Evolutionary conservation across 2,329 filamentous ascomycete genomes (phyloP), one percentile per base, ranked within the genome.

Genomic region (Penicillium sp.): DNA sequence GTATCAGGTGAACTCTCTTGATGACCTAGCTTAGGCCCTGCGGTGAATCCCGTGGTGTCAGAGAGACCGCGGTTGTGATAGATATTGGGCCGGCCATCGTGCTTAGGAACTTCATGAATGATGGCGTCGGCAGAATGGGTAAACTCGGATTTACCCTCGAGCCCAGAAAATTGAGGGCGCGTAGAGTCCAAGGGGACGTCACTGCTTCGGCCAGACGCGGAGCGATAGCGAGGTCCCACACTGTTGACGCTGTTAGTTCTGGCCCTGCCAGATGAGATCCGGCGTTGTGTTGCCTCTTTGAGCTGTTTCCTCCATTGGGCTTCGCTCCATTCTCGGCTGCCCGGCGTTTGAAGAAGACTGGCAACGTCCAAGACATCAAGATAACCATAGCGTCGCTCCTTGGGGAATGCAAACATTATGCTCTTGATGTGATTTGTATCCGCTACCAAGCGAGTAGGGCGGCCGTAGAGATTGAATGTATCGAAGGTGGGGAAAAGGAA

Each of bases 331-430:
- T 72, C 76, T 16, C 80, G 74, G 67, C 87, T 95, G 16, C 87
- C 88, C 3, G 89, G 80, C 3, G 86, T 85, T 55, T 87, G 79
- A 53, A 99, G 90, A 35, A 97, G 74, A 45, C 80, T 80, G 3
- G 86, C 84, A 13, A 97, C 88, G 65, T 99, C 93, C 48, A 91
- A 72, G 30, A 90, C 83, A 63, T 97, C 93, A 22, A 99, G 74
- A 63, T 97, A 97, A 0, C 92, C 91, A 63, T 95, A 95, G 56
- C 88, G 81, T 45, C 85, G 83, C 60, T 93, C 84, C 60, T 88
- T 89, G 0, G 93, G 92, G 85, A 99, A 95, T 5, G 91, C 93
- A 69, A 97, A 99, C 93, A 99, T 99, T 57, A 99, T 78, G 49
- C 93, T 95, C 38, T 89, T 83, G 3, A 88, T 78, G 69, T 97